Conservation (phyloP, 225 moss, liverwort and hornwort species). For the Takakia lepidozioides region DNA sequence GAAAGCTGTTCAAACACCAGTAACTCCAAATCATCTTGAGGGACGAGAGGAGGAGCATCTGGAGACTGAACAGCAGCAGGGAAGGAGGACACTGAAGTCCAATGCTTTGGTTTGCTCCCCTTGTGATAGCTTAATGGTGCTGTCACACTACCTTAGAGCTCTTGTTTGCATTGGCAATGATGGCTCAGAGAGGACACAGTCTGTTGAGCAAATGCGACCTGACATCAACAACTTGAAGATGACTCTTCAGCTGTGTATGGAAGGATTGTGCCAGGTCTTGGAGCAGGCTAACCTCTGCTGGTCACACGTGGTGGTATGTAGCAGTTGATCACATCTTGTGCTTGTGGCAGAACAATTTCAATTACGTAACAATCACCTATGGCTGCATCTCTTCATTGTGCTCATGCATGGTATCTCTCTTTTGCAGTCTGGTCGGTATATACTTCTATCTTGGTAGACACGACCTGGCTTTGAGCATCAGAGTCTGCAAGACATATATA, state of each 20-base stretch:
- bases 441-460: background rate
- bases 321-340: background rate
- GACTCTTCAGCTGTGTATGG: slow-evolving; percentile 19
- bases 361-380: background rate
- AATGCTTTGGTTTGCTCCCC: slow-evolving; percentile 20
- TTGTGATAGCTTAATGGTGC: slow-evolving; percentile 47
- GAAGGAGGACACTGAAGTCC: slow-evolving; percentile 3
- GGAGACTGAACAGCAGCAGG: background rate
- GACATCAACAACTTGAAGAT: slow-evolving; percentile 18
- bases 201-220: slow-evolving; percentile 1
- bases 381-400: background rate
- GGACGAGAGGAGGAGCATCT: background rate
- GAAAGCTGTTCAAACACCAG: slow-evolving; percentile 27
- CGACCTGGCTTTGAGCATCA: background rate
- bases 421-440: background rate
- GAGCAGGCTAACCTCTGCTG: slow-evolving; percentile 20
- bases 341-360: background rate
- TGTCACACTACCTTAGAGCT: slow-evolving; percentile 38
- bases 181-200: background rate
- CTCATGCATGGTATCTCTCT: background rate
- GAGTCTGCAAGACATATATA: too few relatives aligned
- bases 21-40: slow-evolving; percentile 12
- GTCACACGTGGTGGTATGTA: slow-evolving; percentile 24
- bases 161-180: slow-evolving; percentile 26
- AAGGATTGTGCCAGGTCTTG: slow-evolving; percentile 14